Base-by-base conservation (phyloP, 805 yeast genomes). In the Nakazawaea pomicola region DNA sequence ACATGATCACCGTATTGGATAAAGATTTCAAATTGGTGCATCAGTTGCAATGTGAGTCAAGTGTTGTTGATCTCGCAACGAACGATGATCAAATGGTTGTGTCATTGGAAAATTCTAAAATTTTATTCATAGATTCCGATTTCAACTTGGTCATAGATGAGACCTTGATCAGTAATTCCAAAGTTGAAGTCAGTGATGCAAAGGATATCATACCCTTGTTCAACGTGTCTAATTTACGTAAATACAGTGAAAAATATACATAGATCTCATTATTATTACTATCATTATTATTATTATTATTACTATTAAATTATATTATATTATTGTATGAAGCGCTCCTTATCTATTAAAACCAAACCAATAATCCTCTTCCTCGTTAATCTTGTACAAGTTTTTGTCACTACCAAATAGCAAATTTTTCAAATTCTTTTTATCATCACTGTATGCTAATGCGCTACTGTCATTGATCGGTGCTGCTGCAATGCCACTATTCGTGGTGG, bases 161-260 rank as follows among this genome's bases (percentile, higher is more conserved):
- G 4, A 14, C 27, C 18, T 6, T 39, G 7, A 17, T 33, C 6
- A 12, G 16, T 10, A 33, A 39, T 17, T 40, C 43, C 12, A 11
- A 6, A 10, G 35, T 40, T 4, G 55, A 42, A 53, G 58, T 34
- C 18, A 16, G 15, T n/a, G 50, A 60, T 8, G 59, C 62, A 15
- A 55, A 57, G 2, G 70, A 68, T 2, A 53, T 70, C 33, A 63
- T 74, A 49, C 83, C 84, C 12, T 67, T 80, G 46, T 78, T 76
- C 54, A 67, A 69, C 29, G 64, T 72, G 27, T 67, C 68, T 43
- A 65, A 72, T 32, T 61, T 80, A 47, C 73, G 84, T 54, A 80
- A 80, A 58, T 70, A 85, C 60, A 74, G 83, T 55, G 85, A 80
- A 50, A 40, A 29, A 16, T 40, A 40, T 18, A 21, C 25, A 11